phyloP scores from a whole-genome alignment of 371 early-diverging fungal genomes.

The Catenaria anguillulae region DNA sequence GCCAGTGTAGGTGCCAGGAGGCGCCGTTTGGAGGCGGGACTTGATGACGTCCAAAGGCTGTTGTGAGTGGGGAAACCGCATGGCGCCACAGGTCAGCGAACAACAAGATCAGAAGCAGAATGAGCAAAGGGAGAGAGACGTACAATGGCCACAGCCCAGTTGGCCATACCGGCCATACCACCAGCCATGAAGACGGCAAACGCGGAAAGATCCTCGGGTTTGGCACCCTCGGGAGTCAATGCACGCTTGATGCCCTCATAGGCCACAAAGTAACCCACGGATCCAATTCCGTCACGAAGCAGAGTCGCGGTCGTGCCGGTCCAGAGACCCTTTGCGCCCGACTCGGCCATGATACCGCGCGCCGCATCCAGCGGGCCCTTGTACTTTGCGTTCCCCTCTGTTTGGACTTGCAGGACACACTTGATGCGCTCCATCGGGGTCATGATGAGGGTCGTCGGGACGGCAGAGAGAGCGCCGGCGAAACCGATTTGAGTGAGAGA shows the following conservation, averaged over 20 bases:
- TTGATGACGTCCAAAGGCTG: slow-evolving; percentile 92
- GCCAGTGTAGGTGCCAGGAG: slow-evolving; percentile 83
- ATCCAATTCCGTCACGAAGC: slow-evolving; percentile 84
- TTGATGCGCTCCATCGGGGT: slow-evolving; percentile 91
- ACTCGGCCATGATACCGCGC: slow-evolving; percentile 31
- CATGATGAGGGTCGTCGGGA: slow-evolving; percentile 87
- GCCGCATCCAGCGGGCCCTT: slow-evolving; percentile 65
- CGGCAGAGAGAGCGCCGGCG: slow-evolving; percentile 92
- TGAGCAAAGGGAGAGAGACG: not conserved
- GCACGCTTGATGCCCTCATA: slow-evolving; percentile 77
- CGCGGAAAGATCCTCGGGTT: slow-evolving; percentile 50
- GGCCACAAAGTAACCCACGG: slow-evolving; percentile 92
- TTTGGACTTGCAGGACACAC: slow-evolving; percentile 72
- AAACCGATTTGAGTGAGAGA: slow-evolving; percentile 61
- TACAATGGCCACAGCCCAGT: slow-evolving; percentile 34
- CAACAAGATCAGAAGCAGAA: too few species aligned
- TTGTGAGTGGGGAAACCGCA: not conserved
- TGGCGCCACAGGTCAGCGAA: too few species aligned
- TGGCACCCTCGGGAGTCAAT: slow-evolving; percentile 54
- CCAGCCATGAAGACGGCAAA: slow-evolving; percentile 84
- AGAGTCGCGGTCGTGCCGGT: slow-evolving; percentile 88
- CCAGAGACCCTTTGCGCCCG: slow-evolving; percentile 68
- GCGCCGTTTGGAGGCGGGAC: slow-evolving; percentile 87
- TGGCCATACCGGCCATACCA: slow-evolving; percentile 51
- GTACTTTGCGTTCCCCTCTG: slow-evolving; percentile 30